A percentile compares a stretch with the other conserved stretches of the same genome.
phyloP scores from a whole-genome alignment of 2,329 filamentous ascomycete genomes.

The Sporothrix variecibatus region DNA sequence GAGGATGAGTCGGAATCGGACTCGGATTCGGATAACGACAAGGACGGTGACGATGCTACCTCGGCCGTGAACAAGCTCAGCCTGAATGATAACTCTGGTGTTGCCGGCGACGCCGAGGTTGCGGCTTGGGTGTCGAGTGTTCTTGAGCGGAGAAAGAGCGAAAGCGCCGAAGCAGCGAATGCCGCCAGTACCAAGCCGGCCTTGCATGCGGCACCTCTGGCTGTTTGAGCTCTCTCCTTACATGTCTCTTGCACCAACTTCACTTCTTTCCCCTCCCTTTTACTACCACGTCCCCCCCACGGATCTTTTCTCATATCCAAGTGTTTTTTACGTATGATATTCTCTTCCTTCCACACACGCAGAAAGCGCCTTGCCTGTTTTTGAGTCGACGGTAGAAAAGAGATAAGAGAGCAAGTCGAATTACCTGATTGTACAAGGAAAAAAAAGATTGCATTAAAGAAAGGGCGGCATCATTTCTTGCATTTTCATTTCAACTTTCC shows the following conservation, averaged over 20 bases:
- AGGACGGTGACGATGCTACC: constrained; percentile 34
- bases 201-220: constrained; percentile 81
- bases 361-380: not conserved
- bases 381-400: constrained; percentile 6
- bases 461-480: not conserved
- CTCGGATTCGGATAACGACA: constrained; percentile 36
- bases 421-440: not conserved
- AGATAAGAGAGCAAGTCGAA: not conserved
- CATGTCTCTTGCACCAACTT: too few relatives aligned
- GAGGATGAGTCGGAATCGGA: constrained; percentile 39
- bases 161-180: constrained; percentile 41
- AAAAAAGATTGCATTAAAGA: constrained; percentile 1
- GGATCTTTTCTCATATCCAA: not conserved
- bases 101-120: constrained; percentile 75
- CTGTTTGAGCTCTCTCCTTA: constrained; percentile 46
- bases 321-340: not conserved
- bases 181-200: constrained; percentile 68
- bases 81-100: constrained; percentile 46
- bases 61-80: constrained; percentile 40
- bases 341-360: not conserved
- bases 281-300: not conserved
- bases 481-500: not conserved
- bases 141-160: constrained; percentile 65
- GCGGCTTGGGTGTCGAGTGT: constrained; percentile 79
- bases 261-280: not conserved